Conservation (phyloP, 2,329 filamentous ascomycete genomes). For the Stagonosporopsis chrysanthemi region DNA sequence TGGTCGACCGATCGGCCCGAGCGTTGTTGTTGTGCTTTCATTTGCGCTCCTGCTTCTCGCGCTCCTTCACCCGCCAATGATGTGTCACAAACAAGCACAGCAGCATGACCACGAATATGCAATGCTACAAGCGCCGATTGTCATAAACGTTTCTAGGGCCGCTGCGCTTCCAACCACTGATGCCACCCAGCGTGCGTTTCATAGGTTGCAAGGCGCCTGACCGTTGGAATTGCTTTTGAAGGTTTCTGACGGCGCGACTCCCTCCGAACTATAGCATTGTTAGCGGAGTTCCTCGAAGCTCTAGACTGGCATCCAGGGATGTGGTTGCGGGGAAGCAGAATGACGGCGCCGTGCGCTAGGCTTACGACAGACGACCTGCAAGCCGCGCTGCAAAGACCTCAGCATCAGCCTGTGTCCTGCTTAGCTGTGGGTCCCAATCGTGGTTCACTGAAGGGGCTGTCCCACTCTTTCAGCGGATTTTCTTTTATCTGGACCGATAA, state of each 20-base stretch:
- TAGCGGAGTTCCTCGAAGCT: neutral
- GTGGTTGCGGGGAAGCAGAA: slow-evolving; percentile 3
- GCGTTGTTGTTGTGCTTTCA: slow-evolving; percentile 1
- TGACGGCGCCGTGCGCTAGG: neutral
- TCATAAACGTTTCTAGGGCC: neutral
- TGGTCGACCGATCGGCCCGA: slow-evolving; percentile 4
- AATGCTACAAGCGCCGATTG: slow-evolving; percentile 2
- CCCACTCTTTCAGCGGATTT: slow-evolving; percentile 8
- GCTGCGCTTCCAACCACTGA: neutral
- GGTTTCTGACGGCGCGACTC: neutral
- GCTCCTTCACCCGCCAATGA: slow-evolving; percentile 7
- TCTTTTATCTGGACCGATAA: slow-evolving; percentile 16
- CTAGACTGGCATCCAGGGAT: neutral
- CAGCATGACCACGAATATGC: slow-evolving; percentile 1
- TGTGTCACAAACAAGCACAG: slow-evolving; percentile 3
- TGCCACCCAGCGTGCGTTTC: slow-evolving; percentile 12
- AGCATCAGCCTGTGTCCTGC: neutral
- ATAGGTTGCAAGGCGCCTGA: slow-evolving; percentile 3
- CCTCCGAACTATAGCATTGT: neutral
- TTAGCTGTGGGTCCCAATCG: neutral
- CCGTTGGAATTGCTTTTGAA: slow-evolving; percentile 12
- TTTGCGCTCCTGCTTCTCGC: slow-evolving; percentile 5
- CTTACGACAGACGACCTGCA: slow-evolving; percentile 1
- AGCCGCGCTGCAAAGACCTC: neutral
- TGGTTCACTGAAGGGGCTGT: slow-evolving; percentile 2